Evolutionary conservation across 148 eudicot genomes (phyloP).

Genomic region (Cornus florida): DNA sequence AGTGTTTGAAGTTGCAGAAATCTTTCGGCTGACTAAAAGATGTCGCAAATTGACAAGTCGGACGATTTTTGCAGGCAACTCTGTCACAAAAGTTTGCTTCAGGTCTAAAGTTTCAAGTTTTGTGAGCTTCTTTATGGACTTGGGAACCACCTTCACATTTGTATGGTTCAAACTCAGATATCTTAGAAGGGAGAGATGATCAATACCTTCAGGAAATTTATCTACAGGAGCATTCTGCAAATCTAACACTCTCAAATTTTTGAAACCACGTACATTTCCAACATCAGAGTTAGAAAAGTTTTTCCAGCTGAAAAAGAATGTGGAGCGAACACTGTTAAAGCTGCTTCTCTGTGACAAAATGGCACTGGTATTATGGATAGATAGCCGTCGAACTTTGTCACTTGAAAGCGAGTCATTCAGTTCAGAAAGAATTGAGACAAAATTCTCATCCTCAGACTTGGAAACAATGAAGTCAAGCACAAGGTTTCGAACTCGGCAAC

Average conservation of each 20-base stretch:
- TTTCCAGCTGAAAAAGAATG: conserved; percentile 13
- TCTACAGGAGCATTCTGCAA: conserved; percentile 19
- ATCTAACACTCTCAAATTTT: conserved; percentile 23
- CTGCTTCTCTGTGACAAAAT: background rate
- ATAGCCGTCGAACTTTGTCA: conserved; percentile 16
- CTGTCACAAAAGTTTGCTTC: conserved; percentile 18
- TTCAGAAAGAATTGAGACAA: background rate
- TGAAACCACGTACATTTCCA: background rate
- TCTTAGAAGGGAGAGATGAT: conserved; percentile 20
- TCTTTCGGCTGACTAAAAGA: conserved; percentile 5
- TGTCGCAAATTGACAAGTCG: conserved; percentile 17
- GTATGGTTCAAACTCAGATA: conserved; percentile 34
- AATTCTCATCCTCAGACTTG: conserved; percentile 8
- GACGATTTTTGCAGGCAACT: background rate
- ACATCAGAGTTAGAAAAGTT: background rate
- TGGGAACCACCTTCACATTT: conserved; percentile 19
- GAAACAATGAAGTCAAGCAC: no score
- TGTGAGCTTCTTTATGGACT: conserved; percentile 25
- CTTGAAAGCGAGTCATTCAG: background rate
- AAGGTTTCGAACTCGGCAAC: no score
- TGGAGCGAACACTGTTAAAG: conserved; percentile 14
- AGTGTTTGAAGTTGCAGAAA: background rate
- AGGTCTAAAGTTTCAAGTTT: conserved; percentile 38
- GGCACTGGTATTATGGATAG: conserved; percentile 3
- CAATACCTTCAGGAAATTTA: conserved; percentile 21